These are phyloP conservation scores for Coemansia sp. DNA, from an alignment of 192 early-diverging fungal species.

Conservation along the genomic window DNA sequence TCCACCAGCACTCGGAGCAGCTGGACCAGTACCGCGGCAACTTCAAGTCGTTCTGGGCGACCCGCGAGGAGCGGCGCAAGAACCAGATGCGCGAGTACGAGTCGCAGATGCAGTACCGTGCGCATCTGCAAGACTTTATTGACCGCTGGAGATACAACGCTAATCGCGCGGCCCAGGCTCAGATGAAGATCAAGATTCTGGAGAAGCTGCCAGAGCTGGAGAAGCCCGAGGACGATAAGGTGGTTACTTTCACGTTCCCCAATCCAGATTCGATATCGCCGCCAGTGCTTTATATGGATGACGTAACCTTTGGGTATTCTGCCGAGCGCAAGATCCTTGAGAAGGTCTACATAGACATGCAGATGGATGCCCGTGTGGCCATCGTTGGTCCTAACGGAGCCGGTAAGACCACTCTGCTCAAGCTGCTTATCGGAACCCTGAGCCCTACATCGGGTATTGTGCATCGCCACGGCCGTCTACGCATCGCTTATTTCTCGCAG, in stretches of 20 bases:
- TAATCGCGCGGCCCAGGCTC: constrained; percentile 94
- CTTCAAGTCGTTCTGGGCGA: constrained; percentile 86
- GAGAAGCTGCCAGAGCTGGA: constrained; percentile 94
- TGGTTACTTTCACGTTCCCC: constrained; percentile 86
- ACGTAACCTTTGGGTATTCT: constrained; percentile 89
- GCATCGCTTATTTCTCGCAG: constrained; percentile 94
- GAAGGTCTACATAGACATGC: constrained; percentile 88
- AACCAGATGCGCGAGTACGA: constrained; percentile 94
- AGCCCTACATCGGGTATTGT: constrained; percentile 77
- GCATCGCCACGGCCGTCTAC: constrained; percentile 89
- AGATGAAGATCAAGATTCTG: constrained; percentile 96
- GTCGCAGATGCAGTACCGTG: constrained; percentile 88
- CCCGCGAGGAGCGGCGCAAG: constrained; percentile 87
- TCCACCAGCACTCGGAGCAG: constrained; percentile 90
- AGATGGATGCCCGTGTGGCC: constrained; percentile 97
- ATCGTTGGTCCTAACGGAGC: constrained; percentile 99
- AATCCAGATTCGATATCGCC: constrained; percentile 93
- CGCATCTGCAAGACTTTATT: constrained; percentile 97
- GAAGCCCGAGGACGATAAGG: constrained; percentile 77
- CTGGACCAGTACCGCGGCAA: constrained; percentile 96
- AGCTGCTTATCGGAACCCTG: constrained; percentile 85
- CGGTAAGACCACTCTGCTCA: constrained; percentile 96
- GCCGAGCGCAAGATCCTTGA: constrained; percentile 76
- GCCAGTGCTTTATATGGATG: constrained; percentile 93
- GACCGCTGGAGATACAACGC: constrained; percentile 99